phyloP scores from a whole-genome alignment of 2,329 filamentous ascomycete species.

The Calonectria pauciramosa region DNA sequence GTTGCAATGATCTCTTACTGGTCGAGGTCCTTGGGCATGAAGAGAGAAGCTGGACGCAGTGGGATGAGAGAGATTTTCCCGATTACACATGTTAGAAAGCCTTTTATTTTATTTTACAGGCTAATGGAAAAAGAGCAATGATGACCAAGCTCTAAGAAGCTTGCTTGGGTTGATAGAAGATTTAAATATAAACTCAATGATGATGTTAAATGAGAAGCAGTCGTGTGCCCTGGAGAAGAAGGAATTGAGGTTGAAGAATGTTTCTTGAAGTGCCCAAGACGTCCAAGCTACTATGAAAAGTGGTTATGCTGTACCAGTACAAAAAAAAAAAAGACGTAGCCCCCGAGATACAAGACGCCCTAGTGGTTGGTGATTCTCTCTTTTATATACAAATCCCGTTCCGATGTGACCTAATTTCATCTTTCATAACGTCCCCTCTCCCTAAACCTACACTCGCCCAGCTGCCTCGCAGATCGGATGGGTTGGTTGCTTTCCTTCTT shows the following conservation, averaged over 20 bases:
- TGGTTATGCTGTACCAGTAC: not conserved
- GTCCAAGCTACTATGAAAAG: conserved; percentile 13
- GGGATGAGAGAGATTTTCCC: conserved; percentile 27
- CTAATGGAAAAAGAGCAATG: conserved; percentile 30
- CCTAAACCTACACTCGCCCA: too few species aligned
- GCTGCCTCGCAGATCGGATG: not conserved
- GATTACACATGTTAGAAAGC: conserved; percentile 38
- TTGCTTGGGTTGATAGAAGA: conserved; percentile 41
- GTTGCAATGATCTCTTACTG: not conserved
- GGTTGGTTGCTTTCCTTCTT: not conserved
- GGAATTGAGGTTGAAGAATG: not conserved
- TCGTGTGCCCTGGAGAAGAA: not conserved
- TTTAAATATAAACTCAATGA: conserved; percentile 42
- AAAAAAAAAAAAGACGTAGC: conserved; percentile 5
- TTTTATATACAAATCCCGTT: conserved; percentile 3
- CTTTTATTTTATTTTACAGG: conserved; percentile 31
- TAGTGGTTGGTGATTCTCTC: not conserved
- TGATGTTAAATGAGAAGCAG: conserved; percentile 20
- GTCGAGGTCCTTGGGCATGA: not conserved
- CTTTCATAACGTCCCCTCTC: not conserved
- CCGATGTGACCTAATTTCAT: not conserved
- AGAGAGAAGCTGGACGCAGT: conserved; percentile 28
- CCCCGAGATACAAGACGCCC: conserved; percentile 20
- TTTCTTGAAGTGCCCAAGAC: conserved; percentile 3
- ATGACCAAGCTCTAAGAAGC: conserved; percentile 29